These are phyloP conservation scores for Dendrobium catenatum DNA, from an alignment of 106 monocot genomes.

Conservation along the genomic window DNA sequence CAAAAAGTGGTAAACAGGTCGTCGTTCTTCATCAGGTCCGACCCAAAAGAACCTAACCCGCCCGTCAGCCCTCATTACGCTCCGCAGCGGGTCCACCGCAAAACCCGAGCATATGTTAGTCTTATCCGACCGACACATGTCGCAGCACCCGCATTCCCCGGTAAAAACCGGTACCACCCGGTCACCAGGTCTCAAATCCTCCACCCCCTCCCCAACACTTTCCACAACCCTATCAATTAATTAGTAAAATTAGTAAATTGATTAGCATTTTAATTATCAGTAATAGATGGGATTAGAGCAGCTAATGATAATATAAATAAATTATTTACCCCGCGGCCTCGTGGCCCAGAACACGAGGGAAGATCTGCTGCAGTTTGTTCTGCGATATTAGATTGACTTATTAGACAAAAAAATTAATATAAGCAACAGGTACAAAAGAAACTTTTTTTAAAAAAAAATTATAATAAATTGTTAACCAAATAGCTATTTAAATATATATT, in stretches of 20 bases:
- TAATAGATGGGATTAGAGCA: background rate
- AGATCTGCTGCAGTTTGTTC: slow-evolving; percentile 48
- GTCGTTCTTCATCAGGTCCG: slow-evolving; percentile 6
- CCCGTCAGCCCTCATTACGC: slow-evolving; percentile 47
- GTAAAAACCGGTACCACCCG: slow-evolving; percentile 71
- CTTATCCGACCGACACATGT: slow-evolving; percentile 29
- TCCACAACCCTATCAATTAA: slow-evolving; percentile 48
- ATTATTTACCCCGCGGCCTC: slow-evolving; percentile 64
- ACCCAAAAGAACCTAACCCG: slow-evolving; percentile 39
- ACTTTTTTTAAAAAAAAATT: no score
- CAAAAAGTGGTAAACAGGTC: slow-evolving; percentile 76
- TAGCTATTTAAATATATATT: no score
- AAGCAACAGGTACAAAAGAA: no score
- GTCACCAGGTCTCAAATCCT: slow-evolving; percentile 52
- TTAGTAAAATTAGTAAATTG: background rate
- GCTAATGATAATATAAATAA: background rate
- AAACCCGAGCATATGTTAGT: slow-evolving; percentile 46
- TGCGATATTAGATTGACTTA: background rate
- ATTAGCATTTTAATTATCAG: background rate
- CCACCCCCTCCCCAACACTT: slow-evolving; percentile 76
- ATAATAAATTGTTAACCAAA: no score
- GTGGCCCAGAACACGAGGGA: slow-evolving; percentile 73
- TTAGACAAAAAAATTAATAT: no score
- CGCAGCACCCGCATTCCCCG: slow-evolving; percentile 67
- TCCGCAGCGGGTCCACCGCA: slow-evolving; percentile 40